Evolutionary conservation across 2,329 filamentous ascomycete species (phyloP).

Genomic region (Ophiobolus disseminans): DNA sequence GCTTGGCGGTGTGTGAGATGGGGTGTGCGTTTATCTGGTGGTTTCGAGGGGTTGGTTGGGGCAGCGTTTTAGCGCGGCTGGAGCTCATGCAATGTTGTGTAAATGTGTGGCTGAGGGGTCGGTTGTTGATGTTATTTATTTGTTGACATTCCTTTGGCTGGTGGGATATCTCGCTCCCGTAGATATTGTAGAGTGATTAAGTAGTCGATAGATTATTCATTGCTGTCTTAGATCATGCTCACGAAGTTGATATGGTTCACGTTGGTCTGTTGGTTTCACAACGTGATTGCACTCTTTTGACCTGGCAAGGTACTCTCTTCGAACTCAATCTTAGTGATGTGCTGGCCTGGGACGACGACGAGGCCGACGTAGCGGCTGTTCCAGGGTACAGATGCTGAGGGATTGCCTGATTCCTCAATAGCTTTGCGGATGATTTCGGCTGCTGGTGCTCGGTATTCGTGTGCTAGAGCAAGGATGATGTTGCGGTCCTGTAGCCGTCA

Average conservation of each 20-base stretch:
- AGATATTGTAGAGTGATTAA: too few species aligned
- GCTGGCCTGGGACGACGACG: constrained; percentile 84
- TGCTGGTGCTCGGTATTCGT: constrained; percentile 83
- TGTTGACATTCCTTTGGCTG: too few species aligned
- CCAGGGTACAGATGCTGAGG: constrained; percentile 70
- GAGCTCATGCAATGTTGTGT: too few species aligned
- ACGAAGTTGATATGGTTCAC: neutral
- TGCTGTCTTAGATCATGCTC: too few species aligned
- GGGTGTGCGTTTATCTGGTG: too few species aligned
- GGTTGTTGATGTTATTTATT: too few species aligned
- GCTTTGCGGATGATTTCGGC: constrained; percentile 52
- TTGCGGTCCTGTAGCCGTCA: constrained; percentile 73
- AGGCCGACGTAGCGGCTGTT: constrained; percentile 86
- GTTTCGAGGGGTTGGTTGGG: too few species aligned
- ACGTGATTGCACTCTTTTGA: constrained; percentile 30
- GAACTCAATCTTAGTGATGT: constrained; percentile 87
- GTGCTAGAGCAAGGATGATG: constrained; percentile 81
- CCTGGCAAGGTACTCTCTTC: constrained; percentile 63
- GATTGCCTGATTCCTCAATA: constrained; percentile 44
- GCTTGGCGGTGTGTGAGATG: too few species aligned
- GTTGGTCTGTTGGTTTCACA: constrained; percentile 18
- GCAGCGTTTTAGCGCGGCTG: too few species aligned
- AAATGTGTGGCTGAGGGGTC: too few species aligned
- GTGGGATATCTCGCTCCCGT: too few species aligned
- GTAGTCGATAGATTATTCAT: too few species aligned